Percentiles rank a stretch among this genome's conserved stretches.
Conservation (phyloP, 768 basidiomycete genomes). For the Ramaria rubella region DNA sequence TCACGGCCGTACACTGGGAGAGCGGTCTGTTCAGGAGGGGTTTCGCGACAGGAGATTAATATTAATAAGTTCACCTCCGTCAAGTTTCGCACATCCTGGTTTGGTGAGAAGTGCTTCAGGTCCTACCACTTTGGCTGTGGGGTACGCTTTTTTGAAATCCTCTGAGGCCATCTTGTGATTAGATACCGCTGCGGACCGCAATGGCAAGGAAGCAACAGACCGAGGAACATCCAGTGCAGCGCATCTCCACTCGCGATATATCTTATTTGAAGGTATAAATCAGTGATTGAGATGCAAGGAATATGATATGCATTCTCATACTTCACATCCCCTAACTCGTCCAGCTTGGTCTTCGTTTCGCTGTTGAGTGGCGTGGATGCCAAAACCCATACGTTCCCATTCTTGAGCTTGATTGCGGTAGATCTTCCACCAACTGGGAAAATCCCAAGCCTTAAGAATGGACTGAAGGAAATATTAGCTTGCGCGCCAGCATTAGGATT, state of each 20-base stretch:
- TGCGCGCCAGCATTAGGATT: conserved; percentile 12
- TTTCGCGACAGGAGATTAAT: too few species aligned
- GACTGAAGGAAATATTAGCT: conserved; percentile 31
- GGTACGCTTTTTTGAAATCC: conserved; percentile 65
- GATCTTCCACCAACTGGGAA: conserved; percentile 78
- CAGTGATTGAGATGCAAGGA: conserved; percentile 1
- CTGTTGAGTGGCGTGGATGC: conserved; percentile 68
- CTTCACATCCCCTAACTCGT: conserved; percentile 65
- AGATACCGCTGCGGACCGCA: conserved; percentile 17
- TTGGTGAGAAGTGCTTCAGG: conserved; percentile 46
- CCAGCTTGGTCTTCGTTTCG: conserved; percentile 56
- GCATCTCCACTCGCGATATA: conserved; percentile 54
- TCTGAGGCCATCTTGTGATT: conserved; percentile 29
- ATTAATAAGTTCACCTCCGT: conserved; percentile 46
- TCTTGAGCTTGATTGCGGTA: conserved; percentile 66
- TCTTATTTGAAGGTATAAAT: conserved; percentile 22
- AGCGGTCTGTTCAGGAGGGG: background rate
- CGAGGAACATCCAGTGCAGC: conserved; percentile 54
- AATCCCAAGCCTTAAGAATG: conserved; percentile 59
- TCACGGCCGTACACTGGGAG: conserved; percentile 54
- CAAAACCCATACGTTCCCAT: conserved; percentile 73
- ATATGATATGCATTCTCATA: conserved; percentile 22
- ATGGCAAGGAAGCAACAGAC: conserved; percentile 26
- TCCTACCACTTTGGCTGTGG: conserved; percentile 63
- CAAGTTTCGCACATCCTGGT: conserved; percentile 48